Evolutionary conservation across 257 asterid species (phyloP).

Genomic region (Striga asiatica): DNA sequence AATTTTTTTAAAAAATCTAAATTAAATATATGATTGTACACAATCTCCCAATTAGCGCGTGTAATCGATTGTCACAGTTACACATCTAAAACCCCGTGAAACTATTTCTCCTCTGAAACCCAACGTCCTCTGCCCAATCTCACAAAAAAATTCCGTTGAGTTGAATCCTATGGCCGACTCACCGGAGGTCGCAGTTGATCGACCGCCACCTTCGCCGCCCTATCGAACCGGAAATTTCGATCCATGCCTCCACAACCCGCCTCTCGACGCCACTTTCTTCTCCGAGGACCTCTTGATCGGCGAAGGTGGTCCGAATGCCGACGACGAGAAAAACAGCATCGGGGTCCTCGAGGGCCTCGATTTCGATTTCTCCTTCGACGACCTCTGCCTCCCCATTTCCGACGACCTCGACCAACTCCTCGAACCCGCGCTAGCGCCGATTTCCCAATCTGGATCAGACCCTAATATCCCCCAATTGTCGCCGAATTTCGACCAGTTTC

Average conservation of each 20-base stretch:
- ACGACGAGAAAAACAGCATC: conserved; percentile 13
- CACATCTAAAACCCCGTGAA: too few relatives aligned
- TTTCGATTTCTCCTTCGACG: conserved; percentile 63
- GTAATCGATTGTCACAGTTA: too few relatives aligned
- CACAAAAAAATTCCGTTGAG: conserved; percentile 12
- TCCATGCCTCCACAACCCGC: conserved; percentile 31
- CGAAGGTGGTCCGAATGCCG: conserved; percentile 9
- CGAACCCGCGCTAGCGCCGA: conserved; percentile 4
- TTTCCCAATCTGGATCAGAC: conserved; percentile 21
- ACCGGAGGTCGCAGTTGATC: conserved; percentile 28
- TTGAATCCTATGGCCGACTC: conserved; percentile 46
- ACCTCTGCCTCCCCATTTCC: conserved; percentile 31
- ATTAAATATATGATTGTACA: too few relatives aligned
- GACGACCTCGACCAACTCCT: conserved; percentile 24
- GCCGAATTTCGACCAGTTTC: conserved; percentile 22
- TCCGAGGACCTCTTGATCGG: conserved; percentile 19
- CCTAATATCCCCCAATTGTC: conserved; percentile 23
- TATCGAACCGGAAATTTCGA: conserved; percentile 17
- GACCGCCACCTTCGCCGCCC: conserved; percentile 9
- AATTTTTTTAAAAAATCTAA: too few relatives aligned
- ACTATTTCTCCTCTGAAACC: conserved; percentile 19
- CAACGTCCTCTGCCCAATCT: conserved; percentile 5
- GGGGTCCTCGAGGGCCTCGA: conserved; percentile 35
- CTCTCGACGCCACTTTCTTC: conserved; percentile 35
- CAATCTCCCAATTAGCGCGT: too few relatives aligned